Evolutionary conservation across 2,329 filamentous ascomycete species (phyloP).

Genomic region (Cordyceps fumosorosea): DNA sequence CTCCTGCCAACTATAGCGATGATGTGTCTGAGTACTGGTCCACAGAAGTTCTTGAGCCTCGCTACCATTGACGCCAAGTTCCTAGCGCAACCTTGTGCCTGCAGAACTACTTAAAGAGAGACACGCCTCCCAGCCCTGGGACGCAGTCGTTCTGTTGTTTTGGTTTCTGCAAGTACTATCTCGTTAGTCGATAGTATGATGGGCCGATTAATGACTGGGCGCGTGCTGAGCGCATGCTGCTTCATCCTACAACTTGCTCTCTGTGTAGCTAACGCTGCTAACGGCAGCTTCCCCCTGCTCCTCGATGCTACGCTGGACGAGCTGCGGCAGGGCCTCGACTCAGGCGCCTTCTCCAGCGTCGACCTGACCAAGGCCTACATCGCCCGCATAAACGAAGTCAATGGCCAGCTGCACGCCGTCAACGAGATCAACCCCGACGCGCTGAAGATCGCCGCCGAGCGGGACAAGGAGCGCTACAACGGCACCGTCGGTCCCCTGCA

Average conservation of each 20-base stretch:
- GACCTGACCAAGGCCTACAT: constrained; percentile 27
- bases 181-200: neutral
- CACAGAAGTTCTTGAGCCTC: neutral
- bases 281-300: neutral
- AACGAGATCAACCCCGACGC: constrained; percentile 31
- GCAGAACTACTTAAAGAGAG: neutral
- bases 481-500: constrained; percentile 38
- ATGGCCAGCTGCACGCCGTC: constrained; percentile 22
- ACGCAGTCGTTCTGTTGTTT: neutral
- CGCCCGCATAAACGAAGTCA: constrained; percentile 26
- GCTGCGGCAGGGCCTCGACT: constrained; percentile 19
- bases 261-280: neutral
- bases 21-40: neutral
- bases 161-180: too few species aligned
- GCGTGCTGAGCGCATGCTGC: neutral
- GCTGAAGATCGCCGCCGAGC: constrained; percentile 22
- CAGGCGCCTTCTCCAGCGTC: constrained; percentile 23
- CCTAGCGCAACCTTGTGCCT: too few species aligned
- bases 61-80: neutral
- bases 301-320: constrained; percentile 20
- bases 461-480: constrained; percentile 21
- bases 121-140: neutral
- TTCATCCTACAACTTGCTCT: neutral
- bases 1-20: neutral
- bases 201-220: neutral